Base-by-base conservation (phyloP, 768 basidiomycete species). In the Stropharia rugosoannulata region DNA sequence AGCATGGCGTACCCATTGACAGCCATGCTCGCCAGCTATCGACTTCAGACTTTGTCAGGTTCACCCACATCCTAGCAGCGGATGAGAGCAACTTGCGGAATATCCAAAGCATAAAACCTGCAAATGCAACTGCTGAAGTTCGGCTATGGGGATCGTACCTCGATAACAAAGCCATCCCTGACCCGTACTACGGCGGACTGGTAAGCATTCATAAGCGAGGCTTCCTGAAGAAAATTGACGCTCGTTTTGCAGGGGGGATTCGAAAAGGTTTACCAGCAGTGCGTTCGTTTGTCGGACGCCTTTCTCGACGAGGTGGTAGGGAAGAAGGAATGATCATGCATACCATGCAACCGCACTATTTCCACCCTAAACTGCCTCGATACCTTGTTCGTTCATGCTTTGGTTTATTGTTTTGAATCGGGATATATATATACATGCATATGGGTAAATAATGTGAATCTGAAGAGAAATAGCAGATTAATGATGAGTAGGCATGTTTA, bases 21-120 rank as follows among this genome's bases (percentile, higher is more conserved):
- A 85, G 88, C 62, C 67, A 69, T 16, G 89, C 89, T 8, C 84
- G 89, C n/a, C 83, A 86, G 67, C 78, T 92, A n/a, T 57, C 61
- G 9, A 68, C 70, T 19, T 75, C 76, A 1, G 95, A 97, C 71
- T 96, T 93, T 67, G 75, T 69, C 15, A 67, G 69, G 13, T 96
- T 93, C 69, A 86, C 90, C 50, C 86, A 95, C 63, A 93, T 98
- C 62, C 78, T 98, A 11, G 91, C 93, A 7, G 84, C 93, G 40
- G 95, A 96, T 66, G 80, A 80, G 55, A 83, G 75, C 64, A 95
- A 95, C 70, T 76, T 90, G 59, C 79, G 79, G 36, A 75, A 82
- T 56, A 74, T 94, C 42, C 62, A 82, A 42, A 76, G 78, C 49
- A 76, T 84, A 42, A 78, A 71, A 50, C 82, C 76, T 32, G 43